Percentiles rank a stretch among this genome's conserved stretches.
phyloP scores from a whole-genome alignment of 2,329 filamentous ascomycete genomes.

The Aspergillus pseudotamarii region DNA sequence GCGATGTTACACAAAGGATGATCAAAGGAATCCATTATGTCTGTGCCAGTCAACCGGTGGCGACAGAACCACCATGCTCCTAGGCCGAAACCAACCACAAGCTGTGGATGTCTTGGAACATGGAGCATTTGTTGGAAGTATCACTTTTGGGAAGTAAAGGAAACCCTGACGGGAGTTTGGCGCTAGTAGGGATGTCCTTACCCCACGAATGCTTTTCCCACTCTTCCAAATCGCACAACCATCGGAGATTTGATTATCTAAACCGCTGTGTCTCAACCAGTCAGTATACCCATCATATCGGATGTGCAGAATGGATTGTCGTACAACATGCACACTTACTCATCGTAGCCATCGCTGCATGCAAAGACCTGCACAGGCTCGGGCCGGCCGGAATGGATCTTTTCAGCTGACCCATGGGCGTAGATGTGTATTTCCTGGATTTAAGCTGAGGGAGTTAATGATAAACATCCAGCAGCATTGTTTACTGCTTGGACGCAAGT shows the following conservation, averaged over 20 bases:
- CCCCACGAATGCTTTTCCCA: neutral
- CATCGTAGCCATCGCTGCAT: constrained; percentile 6
- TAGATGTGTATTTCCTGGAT: neutral
- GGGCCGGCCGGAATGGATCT: constrained; percentile 23
- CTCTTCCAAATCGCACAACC: neutral
- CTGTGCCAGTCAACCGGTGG: neutral
- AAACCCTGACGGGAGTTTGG: neutral
- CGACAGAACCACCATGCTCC: neutral
- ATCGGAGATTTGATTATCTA: constrained; percentile 19
- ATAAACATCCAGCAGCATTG: neutral
- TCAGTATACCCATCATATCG: constrained; percentile 9
- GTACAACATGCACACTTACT: constrained; percentile 17
- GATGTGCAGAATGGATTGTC: constrained; percentile 6
- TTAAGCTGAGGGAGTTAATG: neutral
- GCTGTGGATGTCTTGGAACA: neutral
- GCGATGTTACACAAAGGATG: neutral
- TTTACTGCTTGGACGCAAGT: neutral
- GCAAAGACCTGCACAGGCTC: constrained; percentile 25
- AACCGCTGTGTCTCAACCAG: neutral
- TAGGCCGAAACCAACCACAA: neutral
- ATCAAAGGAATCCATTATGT: neutral
- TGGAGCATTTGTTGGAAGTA: neutral
- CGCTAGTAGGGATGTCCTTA: neutral
- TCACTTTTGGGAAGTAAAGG: neutral
- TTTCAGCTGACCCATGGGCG: constrained; percentile 10